A percentile compares a stretch with the other conserved stretches of the same genome.
These are phyloP conservation scores for Yamadazyma sp. DNA, from an alignment of 1,139 yeast genomes.

Conservation along the genomic window DNA sequence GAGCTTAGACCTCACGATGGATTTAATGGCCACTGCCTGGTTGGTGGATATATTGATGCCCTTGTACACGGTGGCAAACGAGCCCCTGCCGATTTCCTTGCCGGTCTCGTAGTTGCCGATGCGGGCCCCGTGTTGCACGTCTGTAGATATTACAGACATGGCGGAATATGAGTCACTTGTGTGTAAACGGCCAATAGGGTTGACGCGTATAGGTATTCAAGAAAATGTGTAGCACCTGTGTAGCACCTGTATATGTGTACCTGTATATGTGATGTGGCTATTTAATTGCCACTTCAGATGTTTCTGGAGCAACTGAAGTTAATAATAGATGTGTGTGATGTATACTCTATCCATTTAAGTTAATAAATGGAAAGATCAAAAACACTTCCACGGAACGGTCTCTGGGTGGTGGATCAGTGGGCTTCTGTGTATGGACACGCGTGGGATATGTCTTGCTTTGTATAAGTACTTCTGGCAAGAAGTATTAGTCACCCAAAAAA, in stretches of 20 bases:
- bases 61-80: slow-evolving; percentile 51
- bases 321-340: no score
- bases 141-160: slow-evolving; percentile 11
- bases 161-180: not conserved
- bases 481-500: not conserved
- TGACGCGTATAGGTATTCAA: no score
- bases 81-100: slow-evolving; percentile 51
- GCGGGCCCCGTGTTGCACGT: slow-evolving; percentile 5
- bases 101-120: slow-evolving; percentile 41
- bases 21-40: slow-evolving; percentile 79
- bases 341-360: slow-evolving; percentile 6
- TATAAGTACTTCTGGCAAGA: not conserved
- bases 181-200: not conserved
- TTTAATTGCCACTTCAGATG: no score
- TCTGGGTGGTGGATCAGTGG: no score
- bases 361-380: slow-evolving; percentile 5
- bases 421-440: no score
- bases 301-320: no score
- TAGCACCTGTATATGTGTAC: no score
- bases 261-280: no score
- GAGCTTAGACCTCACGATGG: slow-evolving; percentile 79
- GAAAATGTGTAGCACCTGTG: no score
- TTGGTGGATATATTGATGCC: slow-evolving; percentile 45
- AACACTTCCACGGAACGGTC: not conserved
- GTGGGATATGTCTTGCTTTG: no score